Conservation (phyloP, 2,329 filamentous ascomycete genomes). For the Pseudonectria foliicola region DNA sequence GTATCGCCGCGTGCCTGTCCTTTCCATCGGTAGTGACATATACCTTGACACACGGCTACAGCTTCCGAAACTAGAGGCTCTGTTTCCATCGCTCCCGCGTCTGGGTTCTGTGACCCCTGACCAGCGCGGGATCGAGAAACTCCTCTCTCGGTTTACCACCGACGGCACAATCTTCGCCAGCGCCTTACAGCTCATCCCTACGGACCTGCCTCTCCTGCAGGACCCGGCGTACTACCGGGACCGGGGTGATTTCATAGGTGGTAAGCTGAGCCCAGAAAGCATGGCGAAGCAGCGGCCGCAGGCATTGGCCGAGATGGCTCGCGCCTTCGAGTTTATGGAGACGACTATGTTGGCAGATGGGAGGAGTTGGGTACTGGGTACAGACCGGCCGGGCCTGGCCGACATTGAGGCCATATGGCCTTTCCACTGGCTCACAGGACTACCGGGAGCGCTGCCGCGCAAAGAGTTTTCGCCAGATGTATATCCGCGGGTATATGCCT, state of each 20-base stretch:
- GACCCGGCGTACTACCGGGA: constrained; percentile 56
- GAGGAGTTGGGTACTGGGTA: constrained; percentile 56
- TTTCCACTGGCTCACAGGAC: constrained; percentile 55
- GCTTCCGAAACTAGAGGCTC: constrained; percentile 53
- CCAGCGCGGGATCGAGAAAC: constrained; percentile 40
- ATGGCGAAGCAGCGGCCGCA: constrained; percentile 37
- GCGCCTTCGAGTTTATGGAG: constrained; percentile 53
- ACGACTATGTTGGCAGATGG: constrained; percentile 56
- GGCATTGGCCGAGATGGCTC: constrained; percentile 46
- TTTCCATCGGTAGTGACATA: constrained; percentile 59
- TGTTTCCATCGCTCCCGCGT: constrained; percentile 38
- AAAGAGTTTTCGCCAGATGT: constrained; percentile 41
- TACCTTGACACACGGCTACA: constrained; percentile 67
- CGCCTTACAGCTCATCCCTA: constrained; percentile 49
- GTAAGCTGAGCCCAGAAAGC: constrained; percentile 16
- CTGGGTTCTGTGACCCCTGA: constrained; percentile 31
- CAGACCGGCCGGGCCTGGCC: constrained; percentile 45
- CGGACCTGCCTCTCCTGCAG: constrained; percentile 43
- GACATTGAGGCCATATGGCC: constrained; percentile 66
- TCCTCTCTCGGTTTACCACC: constrained; percentile 49
- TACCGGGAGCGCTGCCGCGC: constrained; percentile 48
- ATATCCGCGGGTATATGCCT: constrained; percentile 56
- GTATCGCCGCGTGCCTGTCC: constrained; percentile 63
- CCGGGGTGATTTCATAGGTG: constrained; percentile 33
- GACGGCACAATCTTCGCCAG: constrained; percentile 51